Conservation (phyloP, 2,329 filamentous ascomycete genomes). For the Aaosphaeria pasadenensis region DNA sequence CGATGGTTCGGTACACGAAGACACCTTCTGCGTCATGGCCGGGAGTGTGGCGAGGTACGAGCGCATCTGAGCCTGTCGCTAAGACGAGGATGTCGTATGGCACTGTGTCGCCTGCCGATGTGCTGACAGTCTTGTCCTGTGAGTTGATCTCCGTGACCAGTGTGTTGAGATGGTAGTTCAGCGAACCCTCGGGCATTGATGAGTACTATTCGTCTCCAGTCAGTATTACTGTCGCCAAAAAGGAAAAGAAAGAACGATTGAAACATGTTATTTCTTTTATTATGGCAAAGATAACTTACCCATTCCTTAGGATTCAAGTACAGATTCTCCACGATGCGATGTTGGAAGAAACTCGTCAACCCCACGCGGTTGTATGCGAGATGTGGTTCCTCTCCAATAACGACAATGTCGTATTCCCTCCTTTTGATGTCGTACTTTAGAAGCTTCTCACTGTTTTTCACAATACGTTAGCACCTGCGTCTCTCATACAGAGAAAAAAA, state of each 20-base stretch:
- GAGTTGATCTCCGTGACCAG: constrained; percentile 66
- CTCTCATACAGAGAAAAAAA: not conserved
- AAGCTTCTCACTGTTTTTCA: constrained; percentile 69
- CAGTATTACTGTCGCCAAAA: not conserved
- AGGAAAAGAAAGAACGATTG: not conserved
- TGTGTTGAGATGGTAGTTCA: constrained; percentile 75
- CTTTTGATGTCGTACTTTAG: constrained; percentile 77
- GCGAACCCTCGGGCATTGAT: constrained; percentile 61
- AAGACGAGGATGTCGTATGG: constrained; percentile 79
- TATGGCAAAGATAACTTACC: constrained; percentile 45
- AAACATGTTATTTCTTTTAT: not conserved
- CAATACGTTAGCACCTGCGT: not conserved
- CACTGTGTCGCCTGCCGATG: constrained; percentile 66
- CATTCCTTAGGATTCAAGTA: constrained; percentile 84
- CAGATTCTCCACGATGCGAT: constrained; percentile 80
- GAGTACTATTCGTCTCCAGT: constrained; percentile 53
- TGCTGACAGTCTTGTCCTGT: constrained; percentile 63
- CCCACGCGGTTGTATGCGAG: constrained; percentile 90
- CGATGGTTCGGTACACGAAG: constrained; percentile 85
- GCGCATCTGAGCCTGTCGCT: constrained; percentile 81
- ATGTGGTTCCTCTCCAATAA: constrained; percentile 85
- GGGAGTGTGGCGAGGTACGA: constrained; percentile 69
- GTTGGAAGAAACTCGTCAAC: constrained; percentile 83
- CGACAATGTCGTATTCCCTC: constrained; percentile 74
- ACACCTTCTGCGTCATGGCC: constrained; percentile 78